phyloP scores from a whole-genome alignment of 306 rosid species.

The Trifolium repens region DNA sequence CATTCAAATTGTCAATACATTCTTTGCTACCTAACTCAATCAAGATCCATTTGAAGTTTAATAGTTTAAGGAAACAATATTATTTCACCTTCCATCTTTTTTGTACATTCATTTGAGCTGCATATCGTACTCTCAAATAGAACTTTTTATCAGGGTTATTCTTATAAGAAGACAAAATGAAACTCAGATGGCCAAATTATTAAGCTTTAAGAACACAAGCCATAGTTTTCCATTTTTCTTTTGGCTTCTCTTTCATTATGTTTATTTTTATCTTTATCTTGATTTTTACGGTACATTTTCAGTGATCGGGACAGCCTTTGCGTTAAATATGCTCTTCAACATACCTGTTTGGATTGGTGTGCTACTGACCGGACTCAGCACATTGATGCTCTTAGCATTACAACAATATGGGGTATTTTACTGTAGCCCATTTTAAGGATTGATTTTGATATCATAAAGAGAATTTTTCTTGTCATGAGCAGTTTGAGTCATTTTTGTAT shows the following conservation, averaged over 20 bases:
- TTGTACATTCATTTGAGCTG: too few relatives aligned
- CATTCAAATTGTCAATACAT: constrained; percentile 1
- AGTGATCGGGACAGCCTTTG: constrained; percentile 65
- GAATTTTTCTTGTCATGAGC: not conserved
- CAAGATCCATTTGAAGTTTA: constrained; percentile 1
- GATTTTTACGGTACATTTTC: constrained; percentile 45
- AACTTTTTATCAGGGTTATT: not conserved
- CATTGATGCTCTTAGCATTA: constrained; percentile 63
- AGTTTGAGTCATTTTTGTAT: constrained; percentile 16
- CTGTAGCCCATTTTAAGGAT: constrained; percentile 17
- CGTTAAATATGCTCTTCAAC: constrained; percentile 60
- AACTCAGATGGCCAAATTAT: not conserved
- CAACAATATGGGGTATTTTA: constrained; percentile 97
- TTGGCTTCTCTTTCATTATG: not conserved
- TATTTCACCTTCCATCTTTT: too few relatives aligned
- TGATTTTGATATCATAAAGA: constrained; percentile 19
- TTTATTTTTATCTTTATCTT: constrained; percentile 13
- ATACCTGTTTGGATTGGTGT: constrained; percentile 61
- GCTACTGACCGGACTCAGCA: constrained; percentile 59
- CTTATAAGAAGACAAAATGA: constrained; percentile 9
- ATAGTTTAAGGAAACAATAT: constrained; percentile 9
- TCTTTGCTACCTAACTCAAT: constrained; percentile 1
- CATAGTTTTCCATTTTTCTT: not conserved
- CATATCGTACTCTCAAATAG: too few relatives aligned
- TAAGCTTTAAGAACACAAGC: constrained; percentile 24